Evolutionary conservation across 208 protist genomes (phyloP), one percentile per base, ranked within the genome.

Genomic region (Crithidia mellificae): DNA sequence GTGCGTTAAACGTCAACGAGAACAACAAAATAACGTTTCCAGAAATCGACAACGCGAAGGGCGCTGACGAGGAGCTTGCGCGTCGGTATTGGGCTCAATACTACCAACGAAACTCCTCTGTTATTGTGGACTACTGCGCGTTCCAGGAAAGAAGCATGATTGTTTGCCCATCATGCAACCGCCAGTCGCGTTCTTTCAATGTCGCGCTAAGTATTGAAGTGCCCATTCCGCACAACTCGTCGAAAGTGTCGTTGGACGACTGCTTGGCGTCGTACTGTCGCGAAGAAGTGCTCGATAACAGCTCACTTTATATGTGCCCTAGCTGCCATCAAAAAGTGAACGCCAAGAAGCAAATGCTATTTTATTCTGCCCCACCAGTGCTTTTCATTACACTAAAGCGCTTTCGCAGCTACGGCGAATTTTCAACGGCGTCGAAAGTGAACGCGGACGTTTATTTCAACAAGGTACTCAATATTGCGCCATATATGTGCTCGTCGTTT

Each of bases 341-440:
- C 36, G 92, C 88, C 14, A 71, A 69, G 2, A 95, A 97, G 78
- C 85, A 90, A 58, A 58, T 95, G 55, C 61, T 80, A 14, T 79
- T 97, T 38, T 93, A 90, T 63, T 87, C 87, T 3, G 25, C 78
- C 20, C 92, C 92, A 14, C 65, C 80, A 49, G 66, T 94, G 6
- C 78, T 97, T 14, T 91, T 97, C 66, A 77, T 97, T 30, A 93
- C 90, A 2, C 63, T 97, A 24, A 97, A 97, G 70, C 79, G 92
- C 9, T 97, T 97, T 73, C 69, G 78, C 1, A 68, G 41, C 43
- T 76, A 78, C 39, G 86, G 86, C 6, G 85, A 94, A 43, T 92
- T 97, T 68, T 87, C 86, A 24, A 87, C 83, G n/a, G 64, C 80
- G 0, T 61, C 85, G 29, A 97, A 94, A 57, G 71, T 94, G 6